Percentiles rank a stretch among this genome's conserved stretches.
Evolutionary conservation across 768 basidiomycete genomes (phyloP).

Genomic region (Arthromyces matolae): DNA sequence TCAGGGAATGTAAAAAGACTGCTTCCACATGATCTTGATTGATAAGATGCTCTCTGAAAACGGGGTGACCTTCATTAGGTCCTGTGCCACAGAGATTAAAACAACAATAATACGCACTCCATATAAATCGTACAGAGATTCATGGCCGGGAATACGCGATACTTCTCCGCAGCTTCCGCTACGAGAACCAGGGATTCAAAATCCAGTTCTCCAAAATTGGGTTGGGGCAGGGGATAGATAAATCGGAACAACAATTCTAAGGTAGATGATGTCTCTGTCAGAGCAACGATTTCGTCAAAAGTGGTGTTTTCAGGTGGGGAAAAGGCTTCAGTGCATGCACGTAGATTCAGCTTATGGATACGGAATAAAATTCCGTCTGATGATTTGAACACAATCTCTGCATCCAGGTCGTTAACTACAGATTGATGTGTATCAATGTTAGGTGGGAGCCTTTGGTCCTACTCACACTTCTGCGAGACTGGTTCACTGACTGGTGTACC

Average conservation of each 20-base stretch:
- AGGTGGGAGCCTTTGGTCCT: not conserved
- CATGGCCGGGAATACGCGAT: not conserved
- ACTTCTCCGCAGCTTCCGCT: slow-evolving; percentile 2
- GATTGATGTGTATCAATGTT: not conserved
- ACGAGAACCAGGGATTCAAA: not conserved
- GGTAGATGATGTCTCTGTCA: not conserved
- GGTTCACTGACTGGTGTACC: too few species aligned
- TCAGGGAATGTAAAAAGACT: slow-evolving; percentile 7
- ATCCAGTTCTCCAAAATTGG: not conserved
- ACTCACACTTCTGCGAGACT: too few species aligned
- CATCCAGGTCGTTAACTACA: slow-evolving; percentile 3
- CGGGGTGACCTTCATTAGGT: not conserved
- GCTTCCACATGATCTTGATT: slow-evolving; percentile 1
- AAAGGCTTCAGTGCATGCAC: not conserved
- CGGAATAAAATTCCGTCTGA: slow-evolving; percentile 1
- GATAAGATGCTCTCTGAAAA: not conserved
- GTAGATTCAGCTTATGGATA: slow-evolving; percentile 4
- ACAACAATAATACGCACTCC: not conserved
- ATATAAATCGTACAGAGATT: not conserved
- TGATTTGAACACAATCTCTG: not conserved
- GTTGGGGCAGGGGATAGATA: not conserved
- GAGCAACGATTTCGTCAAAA: not conserved
- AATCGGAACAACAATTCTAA: slow-evolving; percentile 1
- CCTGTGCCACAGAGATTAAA: too few species aligned
- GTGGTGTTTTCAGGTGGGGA: not conserved